Evolutionary conservation across 2,329 filamentous ascomycete species (phyloP).

Genomic region (Paraphaeosphaeria minitans): DNA sequence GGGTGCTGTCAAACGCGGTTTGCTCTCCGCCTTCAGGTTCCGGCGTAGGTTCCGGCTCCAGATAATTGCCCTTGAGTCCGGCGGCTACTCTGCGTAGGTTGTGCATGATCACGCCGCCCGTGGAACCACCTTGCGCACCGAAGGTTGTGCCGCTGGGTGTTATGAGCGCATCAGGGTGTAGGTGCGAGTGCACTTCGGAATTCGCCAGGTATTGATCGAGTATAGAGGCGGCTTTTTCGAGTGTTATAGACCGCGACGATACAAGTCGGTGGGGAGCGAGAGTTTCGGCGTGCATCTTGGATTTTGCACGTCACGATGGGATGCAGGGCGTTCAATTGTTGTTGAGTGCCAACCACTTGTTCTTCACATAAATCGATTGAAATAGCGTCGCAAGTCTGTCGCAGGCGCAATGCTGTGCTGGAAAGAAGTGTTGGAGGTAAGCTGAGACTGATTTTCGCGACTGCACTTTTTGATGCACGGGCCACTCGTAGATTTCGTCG

Average conservation of each 20-base stretch:
- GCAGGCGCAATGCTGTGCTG: conserved; percentile 1
- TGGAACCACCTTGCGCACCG: conserved; percentile 49
- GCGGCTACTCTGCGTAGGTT: conserved; percentile 59
- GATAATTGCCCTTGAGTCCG: conserved; percentile 57
- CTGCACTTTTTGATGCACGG: conserved; percentile 41
- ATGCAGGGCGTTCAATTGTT: neutral
- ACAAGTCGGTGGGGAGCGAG: conserved; percentile 47
- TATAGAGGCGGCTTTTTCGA: conserved; percentile 38
- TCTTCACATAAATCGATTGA: neutral
- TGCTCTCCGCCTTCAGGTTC: conserved; percentile 41
- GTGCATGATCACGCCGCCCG: conserved; percentile 57
- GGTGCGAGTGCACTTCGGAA: conserved; percentile 49
- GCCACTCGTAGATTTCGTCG: conserved; percentile 18
- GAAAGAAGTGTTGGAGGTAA: neutral
- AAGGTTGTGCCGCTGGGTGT: conserved; percentile 50
- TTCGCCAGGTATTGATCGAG: conserved; percentile 50
- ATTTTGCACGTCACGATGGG: neutral
- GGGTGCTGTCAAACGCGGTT: neutral
- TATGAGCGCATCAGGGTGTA: conserved; percentile 56
- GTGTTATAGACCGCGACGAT: conserved; percentile 37
- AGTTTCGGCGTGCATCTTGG: conserved; percentile 39
- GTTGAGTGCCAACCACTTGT: neutral
- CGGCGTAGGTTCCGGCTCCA: conserved; percentile 51
- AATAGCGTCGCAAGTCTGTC: neutral
- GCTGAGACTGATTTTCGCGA: conserved; percentile 15